These are phyloP conservation scores for Pythium brassicae DNA, from an alignment of 352 stramenopile species.

Conservation along the genomic window DNA sequence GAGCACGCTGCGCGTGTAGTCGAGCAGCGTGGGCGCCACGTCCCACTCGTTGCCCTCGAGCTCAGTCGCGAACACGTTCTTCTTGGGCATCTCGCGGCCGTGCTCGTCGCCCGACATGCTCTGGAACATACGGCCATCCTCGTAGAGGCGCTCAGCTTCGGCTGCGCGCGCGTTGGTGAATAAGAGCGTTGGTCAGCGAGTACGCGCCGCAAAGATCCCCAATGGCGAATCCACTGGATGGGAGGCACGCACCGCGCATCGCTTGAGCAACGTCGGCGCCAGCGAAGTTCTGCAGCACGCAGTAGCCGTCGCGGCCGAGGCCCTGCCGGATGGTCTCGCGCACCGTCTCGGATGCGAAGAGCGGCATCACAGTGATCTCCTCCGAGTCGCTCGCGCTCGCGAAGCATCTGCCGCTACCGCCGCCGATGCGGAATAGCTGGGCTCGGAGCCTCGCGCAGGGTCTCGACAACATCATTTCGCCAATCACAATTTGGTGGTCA, in stretches of 20 bases:
- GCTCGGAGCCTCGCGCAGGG: neutral
- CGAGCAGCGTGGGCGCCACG: constrained; percentile 35
- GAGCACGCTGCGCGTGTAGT: constrained; percentile 50
- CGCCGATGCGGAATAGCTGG: neutral
- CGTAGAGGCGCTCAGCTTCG: constrained; percentile 39
- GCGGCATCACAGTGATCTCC: constrained; percentile 39
- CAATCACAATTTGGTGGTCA: neutral
- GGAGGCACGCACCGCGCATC: constrained; percentile 28
- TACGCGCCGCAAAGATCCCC: neutral
- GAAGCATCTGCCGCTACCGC: constrained; percentile 1
- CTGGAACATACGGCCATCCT: constrained; percentile 47
- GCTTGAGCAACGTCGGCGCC: constrained; percentile 27
- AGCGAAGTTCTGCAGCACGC: constrained; percentile 35
- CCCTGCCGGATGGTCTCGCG: constrained; percentile 33
- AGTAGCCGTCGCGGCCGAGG: constrained; percentile 34
- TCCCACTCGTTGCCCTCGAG: constrained; percentile 49
- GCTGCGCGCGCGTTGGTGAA: constrained; percentile 4
- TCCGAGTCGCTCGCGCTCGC: constrained; percentile 9
- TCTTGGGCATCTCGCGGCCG: constrained; percentile 32
- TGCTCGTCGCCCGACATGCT: constrained; percentile 43
- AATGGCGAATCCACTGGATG: neutral
- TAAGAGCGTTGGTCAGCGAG: neutral
- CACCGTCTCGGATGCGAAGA: constrained; percentile 31
- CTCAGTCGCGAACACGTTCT: constrained; percentile 47
- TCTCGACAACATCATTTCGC: neutral